phyloP scores from a whole-genome alignment of 805 yeast species.

The Candida awuae region DNA sequence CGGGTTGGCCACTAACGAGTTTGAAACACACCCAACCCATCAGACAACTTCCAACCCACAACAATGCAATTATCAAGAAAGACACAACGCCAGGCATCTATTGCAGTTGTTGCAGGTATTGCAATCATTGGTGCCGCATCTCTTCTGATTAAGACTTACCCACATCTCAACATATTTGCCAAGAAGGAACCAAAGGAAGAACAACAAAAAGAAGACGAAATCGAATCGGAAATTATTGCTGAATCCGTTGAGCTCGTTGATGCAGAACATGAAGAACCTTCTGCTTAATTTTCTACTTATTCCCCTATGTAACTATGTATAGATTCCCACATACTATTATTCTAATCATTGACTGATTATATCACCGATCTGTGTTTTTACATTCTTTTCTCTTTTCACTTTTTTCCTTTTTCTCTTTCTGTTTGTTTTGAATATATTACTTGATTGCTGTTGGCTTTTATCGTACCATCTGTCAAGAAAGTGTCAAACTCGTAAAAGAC shows the following conservation, averaged over 20 bases:
- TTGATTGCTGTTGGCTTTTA: too few relatives aligned
- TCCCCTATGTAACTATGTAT: slow-evolving; percentile 1
- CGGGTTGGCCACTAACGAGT: too few relatives aligned
- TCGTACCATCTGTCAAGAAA: too few relatives aligned
- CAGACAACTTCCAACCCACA: background rate
- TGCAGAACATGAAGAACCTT: background rate
- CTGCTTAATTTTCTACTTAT: slow-evolving; percentile 21
- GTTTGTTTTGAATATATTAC: too few relatives aligned
- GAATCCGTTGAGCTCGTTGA: too few relatives aligned
- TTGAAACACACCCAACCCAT: background rate
- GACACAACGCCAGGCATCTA: slow-evolving; percentile 23
- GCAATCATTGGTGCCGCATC: slow-evolving; percentile 36
- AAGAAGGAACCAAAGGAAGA: slow-evolving; percentile 3
- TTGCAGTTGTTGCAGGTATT: slow-evolving; percentile 37
- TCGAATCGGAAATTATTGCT: slow-evolving; percentile 3
- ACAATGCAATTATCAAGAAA: slow-evolving; percentile 9
- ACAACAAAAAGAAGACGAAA: slow-evolving; percentile 20
- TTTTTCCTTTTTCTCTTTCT: too few relatives aligned
- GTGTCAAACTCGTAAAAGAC: too few relatives aligned
- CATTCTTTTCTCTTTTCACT: too few relatives aligned
- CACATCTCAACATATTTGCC: slow-evolving; percentile 33
- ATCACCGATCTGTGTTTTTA: too few relatives aligned
- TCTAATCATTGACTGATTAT: too few relatives aligned
- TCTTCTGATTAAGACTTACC: slow-evolving; percentile 39
- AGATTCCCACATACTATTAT: too few relatives aligned